These are phyloP conservation scores for Alternaria triticina DNA, from an alignment of 2,329 filamentous ascomycete genomes.

Conservation along the genomic window DNA sequence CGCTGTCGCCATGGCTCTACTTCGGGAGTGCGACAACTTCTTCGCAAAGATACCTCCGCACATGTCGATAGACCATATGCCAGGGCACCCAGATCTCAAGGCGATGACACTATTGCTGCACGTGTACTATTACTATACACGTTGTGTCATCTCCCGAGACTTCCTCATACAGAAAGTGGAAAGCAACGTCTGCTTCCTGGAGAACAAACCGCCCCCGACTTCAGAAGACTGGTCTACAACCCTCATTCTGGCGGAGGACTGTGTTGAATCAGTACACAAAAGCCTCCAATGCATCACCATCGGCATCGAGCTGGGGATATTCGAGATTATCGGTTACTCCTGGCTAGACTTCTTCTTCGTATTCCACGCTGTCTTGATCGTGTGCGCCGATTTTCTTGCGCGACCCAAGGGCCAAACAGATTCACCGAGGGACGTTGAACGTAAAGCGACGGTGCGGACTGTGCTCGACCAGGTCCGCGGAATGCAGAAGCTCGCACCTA, in stretches of 20 bases:
- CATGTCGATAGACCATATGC: slow-evolving; percentile 13
- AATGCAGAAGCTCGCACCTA: slow-evolving; percentile 26
- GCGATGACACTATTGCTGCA: slow-evolving; percentile 26
- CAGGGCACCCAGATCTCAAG: slow-evolving; percentile 17
- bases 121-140: slow-evolving; percentile 30
- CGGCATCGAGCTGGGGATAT: slow-evolving; percentile 19
- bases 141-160: slow-evolving; percentile 33
- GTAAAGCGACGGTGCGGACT: slow-evolving; percentile 27
- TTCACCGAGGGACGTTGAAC: slow-evolving; percentile 24
- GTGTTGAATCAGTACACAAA: slow-evolving; percentile 33
- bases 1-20: slow-evolving; percentile 23
- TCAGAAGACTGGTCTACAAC: slow-evolving; percentile 21
- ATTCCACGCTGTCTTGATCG: slow-evolving; percentile 33
- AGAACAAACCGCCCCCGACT: slow-evolving; percentile 9
- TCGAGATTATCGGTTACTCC: slow-evolving; percentile 26
- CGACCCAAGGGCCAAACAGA: slow-evolving; percentile 26
- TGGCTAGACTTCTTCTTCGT: slow-evolving; percentile 35
- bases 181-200: slow-evolving; percentile 22
- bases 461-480: slow-evolving; percentile 23
- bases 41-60: slow-evolving; percentile 19
- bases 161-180: slow-evolving; percentile 35
- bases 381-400: slow-evolving; percentile 37
- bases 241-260: slow-evolving; percentile 31
- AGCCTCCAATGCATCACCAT: slow-evolving; percentile 29
- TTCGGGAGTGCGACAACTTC: slow-evolving; percentile 30